These are phyloP conservation scores for Paraglomus brasilianum DNA, from an alignment of 192 early-diverging fungal species.

Conservation along the genomic window DNA sequence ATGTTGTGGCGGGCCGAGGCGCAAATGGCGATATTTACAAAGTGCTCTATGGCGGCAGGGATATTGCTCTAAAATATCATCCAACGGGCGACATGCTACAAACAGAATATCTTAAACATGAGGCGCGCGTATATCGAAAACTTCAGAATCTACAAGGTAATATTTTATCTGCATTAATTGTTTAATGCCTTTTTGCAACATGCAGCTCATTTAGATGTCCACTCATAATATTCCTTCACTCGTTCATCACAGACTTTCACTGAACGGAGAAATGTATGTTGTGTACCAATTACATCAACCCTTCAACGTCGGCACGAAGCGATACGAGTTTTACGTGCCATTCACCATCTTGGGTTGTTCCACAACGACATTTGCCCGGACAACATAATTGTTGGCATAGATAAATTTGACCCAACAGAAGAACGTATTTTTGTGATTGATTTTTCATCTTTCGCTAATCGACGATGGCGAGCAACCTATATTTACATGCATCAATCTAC, in stretches of 20 bases:
- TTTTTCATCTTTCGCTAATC: neutral
- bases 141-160: conserved; percentile 30
- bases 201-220: too few relatives aligned
- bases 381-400: conserved; percentile 27
- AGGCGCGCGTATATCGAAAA: conserved; percentile 28
- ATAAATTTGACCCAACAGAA: neutral
- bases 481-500: too few relatives aligned
- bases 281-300: conserved; percentile 1
- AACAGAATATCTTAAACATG: conserved; percentile 17
- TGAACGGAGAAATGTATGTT: neutral
- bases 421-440: conserved; percentile 12
- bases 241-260: neutral
- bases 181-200: too few relatives aligned
- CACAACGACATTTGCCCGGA: conserved; percentile 32
- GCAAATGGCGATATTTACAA: neutral
- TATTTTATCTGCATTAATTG: too few relatives aligned
- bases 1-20: neutral
- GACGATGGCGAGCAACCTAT: neutral
- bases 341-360: conserved; percentile 31
- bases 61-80: neutral
- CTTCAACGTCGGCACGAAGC: neutral
- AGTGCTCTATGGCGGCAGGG: neutral
- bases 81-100: neutral
- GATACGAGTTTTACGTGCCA: conserved; percentile 3
- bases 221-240: conserved; percentile 4